Base-by-base conservation (phyloP, 208 protist species). In the Crithidia expoeki region DNA sequence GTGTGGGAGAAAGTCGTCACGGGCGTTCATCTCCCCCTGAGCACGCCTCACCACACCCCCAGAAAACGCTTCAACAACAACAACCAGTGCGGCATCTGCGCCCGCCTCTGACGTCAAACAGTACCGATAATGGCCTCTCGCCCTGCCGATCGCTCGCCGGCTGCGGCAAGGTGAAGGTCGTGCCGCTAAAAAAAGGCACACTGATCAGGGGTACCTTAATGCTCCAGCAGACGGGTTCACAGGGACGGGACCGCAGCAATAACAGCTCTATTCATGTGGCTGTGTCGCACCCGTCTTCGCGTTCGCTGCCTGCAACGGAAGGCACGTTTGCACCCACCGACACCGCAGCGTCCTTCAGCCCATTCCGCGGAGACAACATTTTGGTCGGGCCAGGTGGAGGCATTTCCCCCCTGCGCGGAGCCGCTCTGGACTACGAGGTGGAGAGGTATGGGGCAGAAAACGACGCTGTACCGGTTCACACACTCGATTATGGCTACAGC, bases 331-430 rank as follows among this genome's bases (percentile, higher is more conserved):
- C 55, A 19, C 60, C 72, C 28, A 57, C 47, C 9, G 50, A 53
- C 53, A 53, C 61, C 19, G 56, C 50, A n/a, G 66, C 33, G 55
- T 53, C 47, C 7, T 58, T 27, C 5, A 71, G 32, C 12, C 42
- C 40, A 2, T 14, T 63, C n/a, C 42, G 55, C 4, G 40, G 68
- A 36, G 42, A 64, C 28, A 34, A 57, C 27, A 0, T 61, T n/a
- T 33, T 82, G 32, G 67, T 64, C 0, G 70, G 71, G n/a, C 55
- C 34, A 11, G 55, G 68, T n/a, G 65, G 65, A 9, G 62, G 62
- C 68, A 68, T 78, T 17, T 68, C 65, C 3, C 72, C 72, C 0
- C 63, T 78, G 36, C 63, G 72, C 4, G 28, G 51, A 23, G 2
- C 56, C 36, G n/a, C n/a, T n/a, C 51, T 47, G 58, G 58, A 44